phyloP scores from a whole-genome alignment of 441 rosid genomes.

The Gossypium lobatum region DNA sequence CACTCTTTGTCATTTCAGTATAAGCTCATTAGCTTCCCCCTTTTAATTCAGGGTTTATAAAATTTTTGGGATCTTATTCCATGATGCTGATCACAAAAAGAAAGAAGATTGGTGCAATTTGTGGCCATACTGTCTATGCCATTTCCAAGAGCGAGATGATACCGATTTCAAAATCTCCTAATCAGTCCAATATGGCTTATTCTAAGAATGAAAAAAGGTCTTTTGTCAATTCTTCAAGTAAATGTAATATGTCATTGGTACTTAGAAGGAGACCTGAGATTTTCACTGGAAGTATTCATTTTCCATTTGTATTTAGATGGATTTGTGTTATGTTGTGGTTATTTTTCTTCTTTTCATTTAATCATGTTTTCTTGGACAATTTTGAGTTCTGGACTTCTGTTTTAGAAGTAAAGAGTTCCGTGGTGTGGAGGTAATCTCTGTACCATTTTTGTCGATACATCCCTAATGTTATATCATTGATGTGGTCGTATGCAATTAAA shows the following conservation, averaged over 20 bases:
- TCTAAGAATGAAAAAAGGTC: conserved; percentile 77
- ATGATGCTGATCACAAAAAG: conserved; percentile 66
- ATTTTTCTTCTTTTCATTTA: conserved; percentile 24
- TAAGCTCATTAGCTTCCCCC: conserved; percentile 5
- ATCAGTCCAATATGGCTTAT: conserved; percentile 52
- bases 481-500: conserved; percentile 15
- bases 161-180: conserved; percentile 45
- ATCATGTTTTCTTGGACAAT: conserved; percentile 22
- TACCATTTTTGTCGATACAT: conserved; percentile 27
- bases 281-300: conserved; percentile 22
- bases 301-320: conserved; percentile 51
- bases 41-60: conserved; percentile 48
- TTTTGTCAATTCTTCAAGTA: conserved; percentile 66
- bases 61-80: conserved; percentile 71
- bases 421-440: conserved; percentile 32
- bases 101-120: conserved; percentile 60
- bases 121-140: conserved; percentile 60
- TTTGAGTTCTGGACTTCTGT: conserved; percentile 32
- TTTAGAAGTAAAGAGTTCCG: conserved; percentile 35
- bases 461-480: conserved; percentile 24
- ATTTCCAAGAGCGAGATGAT: conserved; percentile 55
- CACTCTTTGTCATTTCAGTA: not conserved
- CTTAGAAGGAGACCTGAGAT: conserved; percentile 34
- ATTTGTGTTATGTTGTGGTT: conserved; percentile 24
- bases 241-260: conserved; percentile 48